phyloP scores from a whole-genome alignment of 23 red algal genomes.

The Gracilaria gracilis region DNA sequence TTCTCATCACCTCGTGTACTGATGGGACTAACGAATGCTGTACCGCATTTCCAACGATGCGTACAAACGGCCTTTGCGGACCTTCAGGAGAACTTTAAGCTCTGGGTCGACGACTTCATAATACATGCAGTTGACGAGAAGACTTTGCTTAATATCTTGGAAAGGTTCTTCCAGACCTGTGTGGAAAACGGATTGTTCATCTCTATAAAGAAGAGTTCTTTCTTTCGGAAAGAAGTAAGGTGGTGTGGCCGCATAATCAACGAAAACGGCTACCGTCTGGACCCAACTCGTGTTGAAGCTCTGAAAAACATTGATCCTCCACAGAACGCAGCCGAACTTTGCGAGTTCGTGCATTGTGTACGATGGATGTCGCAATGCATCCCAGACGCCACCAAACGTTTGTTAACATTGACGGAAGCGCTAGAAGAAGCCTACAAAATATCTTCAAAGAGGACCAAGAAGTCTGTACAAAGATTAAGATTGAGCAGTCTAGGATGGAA shows the following conservation, averaged over 20 bases:
- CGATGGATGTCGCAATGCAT: constrained; percentile 40
- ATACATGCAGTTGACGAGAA: constrained; percentile 5
- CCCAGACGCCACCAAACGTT: not conserved
- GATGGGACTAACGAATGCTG: constrained; percentile 25
- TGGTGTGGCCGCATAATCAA: constrained; percentile 54
- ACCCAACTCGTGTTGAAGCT: constrained; percentile 9
- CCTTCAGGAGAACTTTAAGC: constrained; percentile 11
- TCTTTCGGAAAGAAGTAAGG: not conserved
- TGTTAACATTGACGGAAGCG: constrained; percentile 3
- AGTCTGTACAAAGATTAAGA: not conserved
- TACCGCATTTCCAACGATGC: constrained; percentile 28
- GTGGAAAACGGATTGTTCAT: not conserved
- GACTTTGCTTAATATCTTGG: constrained; percentile 10
- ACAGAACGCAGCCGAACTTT: constrained; percentile 15
- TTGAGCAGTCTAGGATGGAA: constrained; percentile 1
- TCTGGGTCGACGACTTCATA: constrained; percentile 55
- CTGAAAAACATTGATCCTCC: constrained; percentile 33
- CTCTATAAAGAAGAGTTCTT: constrained; percentile 16
- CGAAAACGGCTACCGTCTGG: constrained; percentile 15
- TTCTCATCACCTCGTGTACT: constrained; percentile 14
- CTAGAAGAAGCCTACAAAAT: constrained; percentile 33
- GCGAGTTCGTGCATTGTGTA: constrained; percentile 31
- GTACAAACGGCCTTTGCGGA: constrained; percentile 13
- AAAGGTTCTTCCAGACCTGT: not conserved
- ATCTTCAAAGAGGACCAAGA: not conserved